Evolutionary conservation across 352 stramenopile genomes (phyloP).

Genomic region (Globisporangium radiosum): DNA sequence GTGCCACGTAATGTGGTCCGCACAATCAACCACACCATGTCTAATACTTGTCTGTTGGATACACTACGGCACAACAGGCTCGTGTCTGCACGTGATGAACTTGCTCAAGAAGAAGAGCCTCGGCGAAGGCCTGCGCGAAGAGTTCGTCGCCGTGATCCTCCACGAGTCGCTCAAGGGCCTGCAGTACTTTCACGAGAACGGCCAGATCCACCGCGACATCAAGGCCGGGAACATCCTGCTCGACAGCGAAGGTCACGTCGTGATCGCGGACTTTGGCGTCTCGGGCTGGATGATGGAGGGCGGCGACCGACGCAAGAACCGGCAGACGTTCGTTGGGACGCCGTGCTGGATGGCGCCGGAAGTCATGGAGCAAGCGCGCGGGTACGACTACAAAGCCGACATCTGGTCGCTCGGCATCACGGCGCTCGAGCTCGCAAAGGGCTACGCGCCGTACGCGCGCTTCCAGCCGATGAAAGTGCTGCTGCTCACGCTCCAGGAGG

Average conservation of each 20-base stretch:
- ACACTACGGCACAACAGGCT: conserved; percentile 36
- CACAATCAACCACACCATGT: too few species aligned
- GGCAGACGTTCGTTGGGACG: conserved; percentile 98
- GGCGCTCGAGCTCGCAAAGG: conserved; percentile 97
- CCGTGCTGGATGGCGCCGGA: conserved; percentile 95
- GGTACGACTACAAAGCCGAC: conserved; percentile 96
- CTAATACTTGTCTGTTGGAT: too few species aligned
- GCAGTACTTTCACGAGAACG: conserved; percentile 99
- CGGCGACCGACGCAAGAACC: conserved; percentile 90
- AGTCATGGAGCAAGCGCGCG: conserved; percentile 89
- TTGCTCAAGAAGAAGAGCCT: conserved; percentile 87
- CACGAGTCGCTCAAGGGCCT: conserved; percentile 95
- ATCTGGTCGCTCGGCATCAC: conserved; percentile 99
- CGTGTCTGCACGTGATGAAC: conserved; percentile 96
- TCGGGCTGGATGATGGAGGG: conserved; percentile 97
- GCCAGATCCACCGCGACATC: conserved; percentile 97
- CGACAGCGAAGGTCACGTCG: conserved; percentile 90
- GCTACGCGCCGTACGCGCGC: conserved; percentile 96
- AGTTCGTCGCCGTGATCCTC: conserved; percentile 97
- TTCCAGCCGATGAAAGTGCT: conserved; percentile 99
- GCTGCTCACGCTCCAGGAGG: conserved; percentile 95
- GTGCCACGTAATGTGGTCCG: too few species aligned
- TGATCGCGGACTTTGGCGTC: conserved; percentile 99
- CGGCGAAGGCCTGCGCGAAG: conserved; percentile 88
- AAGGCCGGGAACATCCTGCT: conserved; percentile 98